These are phyloP conservation scores for Arctostaphylos glauca DNA, from an alignment of 148 eudicot genomes.

Conservation along the genomic window DNA sequence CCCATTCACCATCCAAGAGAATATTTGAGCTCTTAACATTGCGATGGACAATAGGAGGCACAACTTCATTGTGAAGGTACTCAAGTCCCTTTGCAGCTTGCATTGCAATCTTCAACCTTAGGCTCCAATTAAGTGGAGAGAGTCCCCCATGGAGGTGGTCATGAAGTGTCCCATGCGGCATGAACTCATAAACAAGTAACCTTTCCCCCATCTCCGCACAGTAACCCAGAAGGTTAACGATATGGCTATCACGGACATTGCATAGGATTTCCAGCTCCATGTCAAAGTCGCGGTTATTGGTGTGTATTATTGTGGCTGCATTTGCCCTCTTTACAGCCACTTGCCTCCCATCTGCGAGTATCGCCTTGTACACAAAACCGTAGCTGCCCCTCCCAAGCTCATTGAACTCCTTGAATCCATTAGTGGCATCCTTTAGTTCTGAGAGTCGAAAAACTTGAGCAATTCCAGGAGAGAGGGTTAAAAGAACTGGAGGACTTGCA, in stretches of 20 bases:
- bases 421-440: conserved; percentile 89
- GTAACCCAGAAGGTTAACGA: conserved; percentile 87
- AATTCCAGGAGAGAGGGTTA: conserved; percentile 59
- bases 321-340: conserved; percentile 94
- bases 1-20: conserved; percentile 78
- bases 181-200: conserved; percentile 86
- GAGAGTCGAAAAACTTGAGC: conserved; percentile 88
- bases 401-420: conserved; percentile 95
- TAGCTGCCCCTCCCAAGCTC: conserved; percentile 97
- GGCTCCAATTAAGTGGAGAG: conserved; percentile 72
- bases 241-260: conserved; percentile 64
- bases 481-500: conserved; percentile 31
- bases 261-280: conserved; percentile 84
- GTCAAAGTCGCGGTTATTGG: conserved; percentile 79
- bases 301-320: conserved; percentile 94
- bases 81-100: conserved; percentile 93
- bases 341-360: conserved; percentile 73
- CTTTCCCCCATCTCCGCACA: conserved; percentile 98
- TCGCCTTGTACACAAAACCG: conserved; percentile 90
- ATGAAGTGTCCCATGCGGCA: conserved; percentile 86
- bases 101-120: conserved; percentile 66
- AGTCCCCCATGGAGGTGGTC: conserved; percentile 94
- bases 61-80: conserved; percentile 69
- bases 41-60: conserved; percentile 76
- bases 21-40: conserved; percentile 83